Evolutionary conservation across 805 yeast species (phyloP).

Genomic region (Wickerhamiella azyma): DNA sequence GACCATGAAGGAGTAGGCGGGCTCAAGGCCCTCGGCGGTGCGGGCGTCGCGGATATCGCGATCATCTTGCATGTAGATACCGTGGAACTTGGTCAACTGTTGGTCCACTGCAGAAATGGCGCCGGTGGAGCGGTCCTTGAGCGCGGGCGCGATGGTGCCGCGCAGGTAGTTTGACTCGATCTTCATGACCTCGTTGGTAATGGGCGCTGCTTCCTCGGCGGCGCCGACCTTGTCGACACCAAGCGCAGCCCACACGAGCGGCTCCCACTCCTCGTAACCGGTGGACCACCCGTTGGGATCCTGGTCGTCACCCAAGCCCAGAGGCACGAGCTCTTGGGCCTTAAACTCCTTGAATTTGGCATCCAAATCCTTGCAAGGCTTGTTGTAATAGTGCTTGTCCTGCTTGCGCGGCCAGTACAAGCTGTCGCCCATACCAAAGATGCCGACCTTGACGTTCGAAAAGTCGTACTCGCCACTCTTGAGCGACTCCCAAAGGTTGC

Average conservation of each 20-base stretch:
- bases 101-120: constrained; percentile 83
- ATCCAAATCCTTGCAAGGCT: constrained; percentile 66
- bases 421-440: constrained; percentile 70
- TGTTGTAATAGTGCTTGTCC: constrained; percentile 86
- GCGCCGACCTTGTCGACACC: constrained; percentile 75
- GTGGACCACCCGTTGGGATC: constrained; percentile 92
- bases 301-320: constrained; percentile 93
- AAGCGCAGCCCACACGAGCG: constrained; percentile 69
- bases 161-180: constrained; percentile 72
- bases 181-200: constrained; percentile 94
- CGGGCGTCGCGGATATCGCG: constrained; percentile 90
- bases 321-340: constrained; percentile 54
- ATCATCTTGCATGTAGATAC: constrained; percentile 97
- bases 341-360: constrained; percentile 56
- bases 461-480: constrained; percentile 55
- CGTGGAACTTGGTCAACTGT: constrained; percentile 93
- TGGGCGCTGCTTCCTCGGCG: constrained; percentile 80
- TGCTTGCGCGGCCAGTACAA: constrained; percentile 96
- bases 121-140: constrained; percentile 71
- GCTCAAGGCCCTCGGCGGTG: constrained; percentile 84
- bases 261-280: constrained; percentile 82
- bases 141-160: constrained; percentile 85
- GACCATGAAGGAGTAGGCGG: constrained; percentile 94
- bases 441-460: constrained; percentile 41
- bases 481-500: constrained; percentile 58